Base-by-base conservation (phyloP, 2,329 filamentous ascomycete species). In the Pseudocercospora ulei region DNA sequence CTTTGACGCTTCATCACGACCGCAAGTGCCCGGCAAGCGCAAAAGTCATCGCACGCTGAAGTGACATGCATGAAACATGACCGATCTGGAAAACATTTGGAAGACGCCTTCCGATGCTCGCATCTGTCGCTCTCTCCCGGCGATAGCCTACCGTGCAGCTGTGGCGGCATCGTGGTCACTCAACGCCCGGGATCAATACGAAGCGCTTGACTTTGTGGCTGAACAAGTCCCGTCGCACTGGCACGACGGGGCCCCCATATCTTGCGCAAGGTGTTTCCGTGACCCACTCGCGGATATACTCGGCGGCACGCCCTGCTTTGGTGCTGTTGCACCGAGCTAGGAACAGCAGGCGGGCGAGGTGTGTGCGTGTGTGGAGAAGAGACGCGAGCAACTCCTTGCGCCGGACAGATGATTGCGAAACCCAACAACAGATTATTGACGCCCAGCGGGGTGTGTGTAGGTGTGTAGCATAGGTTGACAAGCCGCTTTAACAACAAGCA, bases 21-120 rank as follows among this genome's bases (percentile, higher is more conserved):
- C 44, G 25, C 13, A 35, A 13, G 23, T 23, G 17, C 54, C 54
- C 48, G 59, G 55, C 20, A 57, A 52, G 47, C 49, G 54, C 20
- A 56, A 56, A 45, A 37, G 44, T 38, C 45, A 50, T 46, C 54
- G 54, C 35, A 35, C 38, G 27, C 37, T 49, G 37, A 55, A 52
- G 50, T 56, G 51, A 56, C 43, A 38, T 50, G 53, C 50, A 55
- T 48, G 41, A 35, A 23, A 20, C 19, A 13, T 11, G 14, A 11
- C 14, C 11, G 20, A 18, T 29, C 35, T 39, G 35, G 31, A 43
- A 33, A 33, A 39, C 37, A 44, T 44, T 44, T 44, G 35, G 38
- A 45, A 45, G 38, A 35, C 26, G 39, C 34, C 39, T 9, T 26
- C 30, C 35, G 30, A 33, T 33, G 20, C 11, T 22, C 30, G 28